Percentiles rank a stretch among this genome's conserved stretches.
Conservation (phyloP, 305 asterid genomes). For the Andrographis paniculata region DNA sequence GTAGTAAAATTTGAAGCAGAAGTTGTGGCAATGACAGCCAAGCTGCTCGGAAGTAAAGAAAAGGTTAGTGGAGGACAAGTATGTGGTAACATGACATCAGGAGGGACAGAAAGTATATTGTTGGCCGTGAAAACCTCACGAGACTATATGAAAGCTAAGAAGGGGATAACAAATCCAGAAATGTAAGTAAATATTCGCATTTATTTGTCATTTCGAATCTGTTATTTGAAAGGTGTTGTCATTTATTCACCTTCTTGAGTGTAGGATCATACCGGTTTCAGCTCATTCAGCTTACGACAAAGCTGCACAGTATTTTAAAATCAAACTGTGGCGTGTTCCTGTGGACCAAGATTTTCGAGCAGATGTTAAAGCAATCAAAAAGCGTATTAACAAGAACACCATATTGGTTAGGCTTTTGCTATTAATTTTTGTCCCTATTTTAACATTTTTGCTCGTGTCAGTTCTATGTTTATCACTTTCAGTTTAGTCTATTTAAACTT, state of each 20-base stretch:
- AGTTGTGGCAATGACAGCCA: constrained; percentile 93
- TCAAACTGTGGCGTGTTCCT: constrained; percentile 91
- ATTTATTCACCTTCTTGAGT: constrained; percentile 25
- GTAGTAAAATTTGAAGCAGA: constrained; percentile 91
- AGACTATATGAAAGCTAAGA: constrained; percentile 81
- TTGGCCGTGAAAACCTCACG: constrained; percentile 90
- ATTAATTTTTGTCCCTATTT: background rate
- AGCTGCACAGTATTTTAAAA: constrained; percentile 94
- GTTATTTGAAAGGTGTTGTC: constrained; percentile 10
- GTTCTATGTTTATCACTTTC: background rate
- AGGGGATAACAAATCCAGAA: constrained; percentile 84
- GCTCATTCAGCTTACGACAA: constrained; percentile 99
- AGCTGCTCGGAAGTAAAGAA: constrained; percentile 87
- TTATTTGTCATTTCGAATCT: constrained; percentile 14
- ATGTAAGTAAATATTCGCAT: constrained; percentile 42
- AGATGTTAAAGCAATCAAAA: constrained; percentile 68
- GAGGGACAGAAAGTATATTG: constrained; percentile 97
- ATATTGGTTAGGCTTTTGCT: constrained; percentile 49
- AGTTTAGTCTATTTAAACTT: background rate
- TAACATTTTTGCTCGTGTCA: too few relatives aligned
- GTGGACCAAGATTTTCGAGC: constrained; percentile 81
- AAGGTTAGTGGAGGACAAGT: constrained; percentile 73
- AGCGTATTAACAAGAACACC: constrained; percentile 66
- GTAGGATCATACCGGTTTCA: constrained; percentile 92
- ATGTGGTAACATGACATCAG: constrained; percentile 99